Base-by-base conservation (phyloP, 1,284 basidiomycete genomes). In the Ceratobasidium sp. region DNA sequence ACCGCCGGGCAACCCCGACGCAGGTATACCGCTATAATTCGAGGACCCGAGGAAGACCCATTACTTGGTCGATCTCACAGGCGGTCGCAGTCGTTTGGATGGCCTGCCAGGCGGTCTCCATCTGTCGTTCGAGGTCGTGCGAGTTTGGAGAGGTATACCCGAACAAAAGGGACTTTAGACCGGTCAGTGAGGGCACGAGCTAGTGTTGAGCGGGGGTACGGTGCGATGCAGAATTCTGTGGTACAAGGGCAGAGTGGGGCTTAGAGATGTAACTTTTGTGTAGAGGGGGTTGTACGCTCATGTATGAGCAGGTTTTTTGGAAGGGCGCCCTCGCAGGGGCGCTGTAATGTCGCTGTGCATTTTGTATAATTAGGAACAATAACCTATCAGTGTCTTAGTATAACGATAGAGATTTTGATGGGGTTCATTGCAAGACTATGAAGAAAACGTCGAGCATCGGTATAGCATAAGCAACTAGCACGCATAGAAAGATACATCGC, bases 401-500 rank as follows among this genome's bases (percentile, higher is more conserved):
- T 33, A 53, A 23, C 65, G 65, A 35, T 56, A 28, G 53, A 56
- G 53, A 54, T 68, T 69, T 69, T 69, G 67, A 58, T 42, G 20
- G 39, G 53, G 54, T 69, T 69, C 67, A 69, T 69, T 69, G 63
- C 53, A 56, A 69, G 53, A 58, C 67, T 45, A 58, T 33, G 45
- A 69, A 58, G 37, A 42, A 69, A 69, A 35, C 51, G 67, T 69
- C 67, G 67, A 69, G 67, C 53, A 69, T 69, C 58, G 67, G 53
- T 53, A 69, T 69, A 58, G 67, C 67, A 69, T 69, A 69, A 53
- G 53, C 37, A 33, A 69, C 67, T 33, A 69, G 51, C 67, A 69
- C 67, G 35, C 67, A 69, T 69, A 69, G 67, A 69, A 69, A 58
- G 67, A 69, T 69, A 69, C 67, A 69, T 58, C 53, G 67, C 39